phyloP scores from a whole-genome alignment of 805 yeast genomes.

The Ogataea zsoltii region DNA sequence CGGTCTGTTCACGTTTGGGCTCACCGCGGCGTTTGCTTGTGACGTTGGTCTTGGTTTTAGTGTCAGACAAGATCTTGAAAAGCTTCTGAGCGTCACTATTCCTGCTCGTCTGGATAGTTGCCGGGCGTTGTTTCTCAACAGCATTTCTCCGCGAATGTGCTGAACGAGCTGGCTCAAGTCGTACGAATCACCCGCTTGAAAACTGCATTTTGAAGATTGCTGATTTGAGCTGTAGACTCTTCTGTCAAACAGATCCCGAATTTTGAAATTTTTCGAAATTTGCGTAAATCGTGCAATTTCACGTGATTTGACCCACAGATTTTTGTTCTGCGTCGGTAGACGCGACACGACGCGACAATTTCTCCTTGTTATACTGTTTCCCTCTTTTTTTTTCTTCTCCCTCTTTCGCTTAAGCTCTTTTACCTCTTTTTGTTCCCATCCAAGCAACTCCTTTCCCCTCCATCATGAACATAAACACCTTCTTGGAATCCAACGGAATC shows the following conservation, averaged over 20 bases:
- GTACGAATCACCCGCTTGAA: too few relatives aligned
- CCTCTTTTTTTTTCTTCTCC: neutral
- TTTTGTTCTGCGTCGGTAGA: neutral
- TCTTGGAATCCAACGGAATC: constrained; percentile 9
- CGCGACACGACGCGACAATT: neutral
- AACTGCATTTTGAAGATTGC: neutral
- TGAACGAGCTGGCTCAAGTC: too few relatives aligned
- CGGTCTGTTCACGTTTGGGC: constrained; percentile 20
- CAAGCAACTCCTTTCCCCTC: too few relatives aligned
- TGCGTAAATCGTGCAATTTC: constrained; percentile 14
- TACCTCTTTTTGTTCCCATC: neutral
- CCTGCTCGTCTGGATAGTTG: neutral
- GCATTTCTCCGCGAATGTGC: too few relatives aligned
- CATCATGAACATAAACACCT: constrained; percentile 18
- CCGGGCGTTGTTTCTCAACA: neutral
- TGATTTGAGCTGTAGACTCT: neutral
- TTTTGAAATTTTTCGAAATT: neutral
- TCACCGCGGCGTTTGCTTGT: constrained; percentile 13
- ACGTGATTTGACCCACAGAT: constrained; percentile 19
- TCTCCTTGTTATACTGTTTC: neutral
- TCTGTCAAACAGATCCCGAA: neutral
- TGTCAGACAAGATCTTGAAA: constrained; percentile 5
- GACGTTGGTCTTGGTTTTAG: constrained; percentile 21
- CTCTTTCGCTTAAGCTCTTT: neutral
- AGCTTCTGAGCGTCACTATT: neutral